Conservation (phyloP, 208 protist genomes). For the Trypanosoma rangeli region DNA sequence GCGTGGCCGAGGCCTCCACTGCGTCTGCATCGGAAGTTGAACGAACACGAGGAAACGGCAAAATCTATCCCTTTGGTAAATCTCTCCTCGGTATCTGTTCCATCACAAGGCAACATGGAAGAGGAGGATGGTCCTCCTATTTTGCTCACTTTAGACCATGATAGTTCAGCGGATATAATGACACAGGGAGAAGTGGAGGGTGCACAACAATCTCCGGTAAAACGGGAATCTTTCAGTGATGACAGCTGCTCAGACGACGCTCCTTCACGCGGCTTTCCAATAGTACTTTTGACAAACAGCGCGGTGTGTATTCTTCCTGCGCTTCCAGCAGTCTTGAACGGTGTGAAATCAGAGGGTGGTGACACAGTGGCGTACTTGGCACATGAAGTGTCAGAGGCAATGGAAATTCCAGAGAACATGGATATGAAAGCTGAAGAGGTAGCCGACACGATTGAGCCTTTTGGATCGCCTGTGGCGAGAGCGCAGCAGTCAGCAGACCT, state of each 20-base stretch:
- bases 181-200: background rate
- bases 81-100: background rate
- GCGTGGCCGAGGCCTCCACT: slow-evolving; percentile 20
- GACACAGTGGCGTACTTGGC: background rate
- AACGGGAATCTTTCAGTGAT: background rate
- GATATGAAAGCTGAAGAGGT: background rate
- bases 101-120: background rate
- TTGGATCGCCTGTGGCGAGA: background rate
- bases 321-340: background rate
- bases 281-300: background rate
- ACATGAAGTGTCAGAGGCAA: background rate
- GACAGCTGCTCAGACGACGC: background rate
- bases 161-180: background rate
- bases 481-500: background rate
- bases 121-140: background rate
- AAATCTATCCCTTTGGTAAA: background rate
- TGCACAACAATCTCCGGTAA: background rate
- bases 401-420: background rate
- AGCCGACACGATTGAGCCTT: background rate
- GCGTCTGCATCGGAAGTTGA: background rate
- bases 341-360: background rate
- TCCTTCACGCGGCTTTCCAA: slow-evolving; percentile 1
- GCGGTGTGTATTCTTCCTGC: slow-evolving; percentile 2
- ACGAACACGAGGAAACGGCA: background rate
- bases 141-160: background rate